Evolutionary conservation across 2,329 filamentous ascomycete species (phyloP).

Genomic region (Dactylella cylindrospora): DNA sequence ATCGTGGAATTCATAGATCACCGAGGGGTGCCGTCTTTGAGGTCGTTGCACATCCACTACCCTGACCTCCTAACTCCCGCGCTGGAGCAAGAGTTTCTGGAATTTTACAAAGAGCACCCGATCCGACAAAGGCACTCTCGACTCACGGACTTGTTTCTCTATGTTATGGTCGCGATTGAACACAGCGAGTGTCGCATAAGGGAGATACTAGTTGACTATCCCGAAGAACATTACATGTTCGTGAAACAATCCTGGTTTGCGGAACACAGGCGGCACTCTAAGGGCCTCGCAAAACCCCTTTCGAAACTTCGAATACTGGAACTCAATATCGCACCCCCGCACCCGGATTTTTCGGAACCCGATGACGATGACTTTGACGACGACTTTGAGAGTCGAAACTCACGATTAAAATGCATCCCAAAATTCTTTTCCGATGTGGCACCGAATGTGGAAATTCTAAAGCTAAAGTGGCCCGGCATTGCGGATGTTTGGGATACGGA

Average conservation of each 20-base stretch:
- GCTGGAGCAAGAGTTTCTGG: constrained; percentile 23
- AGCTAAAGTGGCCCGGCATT: constrained; percentile 22
- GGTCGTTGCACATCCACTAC: constrained; percentile 23
- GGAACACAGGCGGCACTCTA: constrained; percentile 12
- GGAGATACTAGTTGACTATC: constrained; percentile 19
- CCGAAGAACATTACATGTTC: constrained; percentile 17
- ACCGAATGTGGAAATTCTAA: constrained; percentile 19
- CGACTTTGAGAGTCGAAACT: not conserved
- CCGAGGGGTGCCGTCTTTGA: constrained; percentile 8
- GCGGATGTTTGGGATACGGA: not conserved
- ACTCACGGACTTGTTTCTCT: constrained; percentile 14
- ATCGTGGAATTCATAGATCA: constrained; percentile 33
- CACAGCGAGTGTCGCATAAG: constrained; percentile 25
- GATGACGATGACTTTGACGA: constrained; percentile 8
- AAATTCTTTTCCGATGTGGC: constrained; percentile 16
- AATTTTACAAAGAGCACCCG: constrained; percentile 24
- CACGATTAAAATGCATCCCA: constrained; percentile 14
- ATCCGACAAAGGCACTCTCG: constrained; percentile 19
- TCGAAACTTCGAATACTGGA: constrained; percentile 21
- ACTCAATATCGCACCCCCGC: constrained; percentile 27
- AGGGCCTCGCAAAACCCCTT: constrained; percentile 5
- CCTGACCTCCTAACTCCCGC: constrained; percentile 2
- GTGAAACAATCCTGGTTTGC: constrained; percentile 19
- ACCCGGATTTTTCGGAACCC: not conserved
- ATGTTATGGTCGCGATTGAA: constrained; percentile 26